These are phyloP conservation scores for Gaeumannomyces tritici DNA, from an alignment of 2,329 filamentous ascomycete species.

Conservation along the genomic window DNA sequence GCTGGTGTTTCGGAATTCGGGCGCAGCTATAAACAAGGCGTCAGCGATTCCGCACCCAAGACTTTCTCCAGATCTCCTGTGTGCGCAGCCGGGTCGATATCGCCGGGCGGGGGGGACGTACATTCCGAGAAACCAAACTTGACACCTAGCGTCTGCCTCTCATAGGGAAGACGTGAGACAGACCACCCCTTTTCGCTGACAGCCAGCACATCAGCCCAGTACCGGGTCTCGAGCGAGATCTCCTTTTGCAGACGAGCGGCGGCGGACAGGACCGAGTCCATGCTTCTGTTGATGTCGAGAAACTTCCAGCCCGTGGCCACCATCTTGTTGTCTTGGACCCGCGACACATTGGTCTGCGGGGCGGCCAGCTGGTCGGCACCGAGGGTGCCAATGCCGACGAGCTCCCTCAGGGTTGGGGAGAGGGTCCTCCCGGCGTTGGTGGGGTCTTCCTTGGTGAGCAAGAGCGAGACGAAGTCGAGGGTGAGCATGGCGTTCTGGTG, in stretches of 20 bases:
- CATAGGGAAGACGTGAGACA: constrained; percentile 65
- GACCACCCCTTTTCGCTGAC: constrained; percentile 83
- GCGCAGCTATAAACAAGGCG: constrained; percentile 30
- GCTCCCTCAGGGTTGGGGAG: constrained; percentile 58
- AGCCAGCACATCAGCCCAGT: constrained; percentile 79
- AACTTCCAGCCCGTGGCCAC: constrained; percentile 65
- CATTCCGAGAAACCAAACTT: constrained; percentile 78
- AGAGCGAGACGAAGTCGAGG: constrained; percentile 74
- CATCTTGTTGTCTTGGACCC: constrained; percentile 45
- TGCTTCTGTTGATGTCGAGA: constrained; percentile 64
- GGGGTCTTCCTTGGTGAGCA: constrained; percentile 74
- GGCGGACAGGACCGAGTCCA: constrained; percentile 64
- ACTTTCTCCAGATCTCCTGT: constrained; percentile 3
- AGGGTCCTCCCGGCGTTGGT: constrained; percentile 60
- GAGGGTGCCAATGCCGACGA: constrained; percentile 65
- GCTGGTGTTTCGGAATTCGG: constrained; percentile 58
- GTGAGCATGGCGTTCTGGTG: constrained; percentile 57
- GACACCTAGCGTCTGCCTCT: constrained; percentile 69
- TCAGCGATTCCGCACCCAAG: not conserved
- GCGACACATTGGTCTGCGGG: constrained; percentile 30
- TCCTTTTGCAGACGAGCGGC: constrained; percentile 66
- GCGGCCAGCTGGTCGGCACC: constrained; percentile 56
- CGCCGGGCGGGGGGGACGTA: constrained; percentile 22
- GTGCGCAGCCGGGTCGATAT: constrained; percentile 10
- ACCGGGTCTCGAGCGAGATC: constrained; percentile 69